A percentile compares a stretch with the other conserved stretches of the same genome.
Conservation (phyloP, 495 filamentous ascomycete species). For the Aspergillus ellipticus region DNA sequence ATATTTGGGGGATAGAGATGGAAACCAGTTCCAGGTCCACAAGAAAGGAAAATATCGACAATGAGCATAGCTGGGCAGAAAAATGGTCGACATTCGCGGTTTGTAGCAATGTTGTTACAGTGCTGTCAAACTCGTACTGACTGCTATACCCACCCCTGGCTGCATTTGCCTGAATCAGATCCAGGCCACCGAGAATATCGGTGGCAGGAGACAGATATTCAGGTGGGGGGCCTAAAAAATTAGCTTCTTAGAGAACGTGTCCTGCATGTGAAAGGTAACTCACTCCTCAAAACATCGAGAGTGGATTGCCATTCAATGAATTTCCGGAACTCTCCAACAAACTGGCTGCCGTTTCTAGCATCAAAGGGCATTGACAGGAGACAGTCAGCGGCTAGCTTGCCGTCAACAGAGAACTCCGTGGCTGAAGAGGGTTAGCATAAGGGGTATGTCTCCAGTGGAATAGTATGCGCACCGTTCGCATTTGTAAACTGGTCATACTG, state of each 20-base stretch:
- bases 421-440: neutral
- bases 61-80: constrained; percentile 24
- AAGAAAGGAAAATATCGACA: constrained; percentile 22
- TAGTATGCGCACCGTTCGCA: neutral
- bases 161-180: constrained; percentile 39
- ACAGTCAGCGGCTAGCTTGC: constrained; percentile 46
- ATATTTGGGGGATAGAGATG: constrained; percentile 37
- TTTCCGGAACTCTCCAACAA: constrained; percentile 53
- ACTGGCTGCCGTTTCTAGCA: constrained; percentile 43
- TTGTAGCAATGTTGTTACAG: constrained; percentile 33
- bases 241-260: no score
- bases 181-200: constrained; percentile 47
- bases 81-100: constrained; percentile 52
- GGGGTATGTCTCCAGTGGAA: neutral
- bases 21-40: constrained; percentile 28
- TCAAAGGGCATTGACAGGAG: constrained; percentile 57
- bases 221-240: constrained; percentile 39
- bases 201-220: constrained; percentile 52
- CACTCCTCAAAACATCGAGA: constrained; percentile 44
- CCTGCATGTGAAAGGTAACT: no score
- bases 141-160: constrained; percentile 31
- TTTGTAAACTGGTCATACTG: neutral
- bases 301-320: constrained; percentile 57
- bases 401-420: constrained; percentile 16
- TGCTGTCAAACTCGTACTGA: constrained; percentile 51